Evolutionary conservation across 768 basidiomycete species (phyloP), one percentile per base, ranked within the genome.

Genomic region (Lactarius hengduanensis): DNA sequence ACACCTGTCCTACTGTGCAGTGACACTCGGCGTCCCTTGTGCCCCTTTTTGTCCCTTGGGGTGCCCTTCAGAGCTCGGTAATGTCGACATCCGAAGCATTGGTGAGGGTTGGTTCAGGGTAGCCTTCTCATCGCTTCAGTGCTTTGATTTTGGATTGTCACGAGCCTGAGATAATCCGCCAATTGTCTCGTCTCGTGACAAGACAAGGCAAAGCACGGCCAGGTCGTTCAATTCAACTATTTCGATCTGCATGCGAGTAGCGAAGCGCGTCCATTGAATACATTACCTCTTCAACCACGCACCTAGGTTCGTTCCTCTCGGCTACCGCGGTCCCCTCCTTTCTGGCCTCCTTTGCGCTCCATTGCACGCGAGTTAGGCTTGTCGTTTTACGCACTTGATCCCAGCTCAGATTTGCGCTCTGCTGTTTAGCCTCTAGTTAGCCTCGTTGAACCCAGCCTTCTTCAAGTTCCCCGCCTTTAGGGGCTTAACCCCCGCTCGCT

Each of bases 271-370:
- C 22, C 11, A 22, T 50, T 50, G n/a, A 22, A 50, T 50, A 10
- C 8, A 65, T 68, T 68, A 68, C 67, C 59, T 68, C 59, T 36
- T 47, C 26, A 5, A 6, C 56, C 65, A 62, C 43, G 40, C 59
- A 34, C 50, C 11, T 26, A 5, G 26, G 26, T 53, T 53, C 26
- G 22, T 26, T 26, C 26, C 28, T 36, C 55, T 53, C 56, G 59
- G 59, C n/a, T 55, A 40, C 32, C 10, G n/a, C n/a, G 20, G 13
- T 53, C 26, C 22, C 50, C 50, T 26, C 50, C 16, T 20, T 59
- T 28, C 36, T 56, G 15, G 38, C 53, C 38, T 43, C 50, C 50
- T 41, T 64, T 15, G 45, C n/a, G 32, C 47, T 15, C 43, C 28
- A 8, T 41, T 41, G 54, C 40, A 50, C 20, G 26, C 64, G 22